These are phyloP conservation scores for Chytridium lagenaria DNA, from an alignment of 371 early-diverging fungal species.

Conservation along the genomic window DNA sequence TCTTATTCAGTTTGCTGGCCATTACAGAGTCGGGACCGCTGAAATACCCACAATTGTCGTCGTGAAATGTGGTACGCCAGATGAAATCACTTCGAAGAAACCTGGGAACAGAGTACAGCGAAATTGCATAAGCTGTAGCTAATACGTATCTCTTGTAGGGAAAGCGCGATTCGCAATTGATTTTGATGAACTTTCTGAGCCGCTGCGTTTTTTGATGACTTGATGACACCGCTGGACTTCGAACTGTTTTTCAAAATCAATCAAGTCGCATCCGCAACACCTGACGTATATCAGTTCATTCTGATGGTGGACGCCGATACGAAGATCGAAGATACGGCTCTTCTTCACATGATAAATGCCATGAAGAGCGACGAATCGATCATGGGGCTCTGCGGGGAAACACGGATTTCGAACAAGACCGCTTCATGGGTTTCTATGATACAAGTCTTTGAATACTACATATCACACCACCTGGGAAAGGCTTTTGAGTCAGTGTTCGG, in stretches of 20 bases:
- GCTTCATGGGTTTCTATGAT: constrained; percentile 61
- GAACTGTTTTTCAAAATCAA: constrained; percentile 90
- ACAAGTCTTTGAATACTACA: constrained; percentile 95
- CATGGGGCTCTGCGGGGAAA: constrained; percentile 79
- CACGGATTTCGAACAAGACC: constrained; percentile 72
- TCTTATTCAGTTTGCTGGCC: constrained; percentile 22
- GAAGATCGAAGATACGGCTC: constrained; percentile 77
- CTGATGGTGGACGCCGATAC: constrained; percentile 99
- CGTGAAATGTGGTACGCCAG: constrained; percentile 89
- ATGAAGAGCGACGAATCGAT: constrained; percentile 68
- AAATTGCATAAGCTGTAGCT: background rate
- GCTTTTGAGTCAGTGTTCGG: constrained; percentile 96
- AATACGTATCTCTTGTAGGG: constrained; percentile 56
- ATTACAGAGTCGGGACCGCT: constrained; percentile 66
- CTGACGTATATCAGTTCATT: constrained; percentile 84
- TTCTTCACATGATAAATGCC: constrained; percentile 84
- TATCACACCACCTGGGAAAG: constrained; percentile 92
- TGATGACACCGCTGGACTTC: constrained; percentile 91
- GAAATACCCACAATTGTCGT: constrained; percentile 87
- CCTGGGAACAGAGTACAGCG: constrained; percentile 80
- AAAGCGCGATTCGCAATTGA: constrained; percentile 98
- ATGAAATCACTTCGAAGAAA: constrained; percentile 60
- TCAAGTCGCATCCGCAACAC: constrained; percentile 72
- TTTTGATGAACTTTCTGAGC: constrained; percentile 86
- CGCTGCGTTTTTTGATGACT: constrained; percentile 88